Conservation (phyloP, 2,329 filamentous ascomycete species). For the Dryadomyces sulphureus region DNA sequence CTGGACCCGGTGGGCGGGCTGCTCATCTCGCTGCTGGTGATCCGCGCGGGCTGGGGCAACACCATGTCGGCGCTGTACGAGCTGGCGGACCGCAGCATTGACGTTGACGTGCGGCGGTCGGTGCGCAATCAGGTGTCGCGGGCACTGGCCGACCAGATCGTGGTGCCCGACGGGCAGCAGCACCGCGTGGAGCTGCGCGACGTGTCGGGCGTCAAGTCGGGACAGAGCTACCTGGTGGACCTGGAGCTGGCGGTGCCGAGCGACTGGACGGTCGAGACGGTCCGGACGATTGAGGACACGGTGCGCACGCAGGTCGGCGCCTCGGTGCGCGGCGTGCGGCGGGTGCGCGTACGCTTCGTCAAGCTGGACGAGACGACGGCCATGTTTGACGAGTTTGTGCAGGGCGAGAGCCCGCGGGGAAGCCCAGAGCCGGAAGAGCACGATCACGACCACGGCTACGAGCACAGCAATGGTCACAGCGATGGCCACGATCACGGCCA, state of each 20-base stretch:
- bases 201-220: constrained; percentile 83
- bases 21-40: constrained; percentile 83
- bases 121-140: constrained; percentile 51
- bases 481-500: background rate
- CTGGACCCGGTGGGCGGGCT: constrained; percentile 88
- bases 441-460: too few species aligned
- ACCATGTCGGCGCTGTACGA: constrained; percentile 71
- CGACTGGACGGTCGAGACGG: constrained; percentile 59
- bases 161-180: constrained; percentile 35
- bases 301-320: constrained; percentile 59
- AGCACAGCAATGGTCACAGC: constrained; percentile 20
- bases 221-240: constrained; percentile 91
- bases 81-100: constrained; percentile 79
- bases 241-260: constrained; percentile 70
- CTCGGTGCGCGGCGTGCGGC: constrained; percentile 70
- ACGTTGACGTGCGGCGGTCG: constrained; percentile 63
- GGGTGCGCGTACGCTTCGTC: constrained; percentile 73
- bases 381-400: constrained; percentile 65
- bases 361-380: constrained; percentile 43
- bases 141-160: constrained; percentile 26
- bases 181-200: constrained; percentile 56
- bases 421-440: constrained; percentile 46
- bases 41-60: constrained; percentile 79
- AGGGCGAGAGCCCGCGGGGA: constrained; percentile 34
- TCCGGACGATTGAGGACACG: constrained; percentile 54